A percentile compares a stretch with the other conserved stretches of the same genome.
These are phyloP conservation scores for Ajuga chamaepitys DNA, from an alignment of 257 asterid species.

Conservation along the genomic window DNA sequence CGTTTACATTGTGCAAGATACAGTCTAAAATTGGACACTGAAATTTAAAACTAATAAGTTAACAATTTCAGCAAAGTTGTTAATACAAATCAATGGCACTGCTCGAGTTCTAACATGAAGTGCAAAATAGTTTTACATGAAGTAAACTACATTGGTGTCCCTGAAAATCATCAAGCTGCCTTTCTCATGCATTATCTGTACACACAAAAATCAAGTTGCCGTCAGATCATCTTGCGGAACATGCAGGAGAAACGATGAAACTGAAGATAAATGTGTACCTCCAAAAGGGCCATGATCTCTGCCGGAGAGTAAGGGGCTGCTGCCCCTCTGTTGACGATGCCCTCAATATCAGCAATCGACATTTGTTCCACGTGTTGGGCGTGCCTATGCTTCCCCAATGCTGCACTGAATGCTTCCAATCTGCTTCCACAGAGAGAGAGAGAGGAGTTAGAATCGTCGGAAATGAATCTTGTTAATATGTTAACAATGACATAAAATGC, in stretches of 20 bases:
- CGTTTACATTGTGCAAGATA: too few species aligned
- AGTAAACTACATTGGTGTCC: constrained; percentile 44
- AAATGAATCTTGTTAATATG: constrained; percentile 2
- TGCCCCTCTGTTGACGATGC: constrained; percentile 59
- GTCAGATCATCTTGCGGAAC: background rate
- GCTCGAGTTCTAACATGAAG: background rate
- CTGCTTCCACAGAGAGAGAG: constrained; percentile 25
- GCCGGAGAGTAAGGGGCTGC: constrained; percentile 46
- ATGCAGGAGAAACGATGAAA: too few species aligned
- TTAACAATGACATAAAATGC: background rate
- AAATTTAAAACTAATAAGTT: background rate
- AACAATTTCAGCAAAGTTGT: too few species aligned
- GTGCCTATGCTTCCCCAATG: constrained; percentile 64
- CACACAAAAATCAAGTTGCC: background rate
- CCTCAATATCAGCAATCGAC: constrained; percentile 61
- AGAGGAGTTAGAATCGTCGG: background rate
- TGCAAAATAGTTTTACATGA: constrained; percentile 25
- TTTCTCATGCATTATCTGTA: constrained; percentile 61
- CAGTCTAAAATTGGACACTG: background rate
- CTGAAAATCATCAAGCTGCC: constrained; percentile 40
- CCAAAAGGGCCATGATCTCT: constrained; percentile 58
- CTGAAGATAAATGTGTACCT: too few species aligned
- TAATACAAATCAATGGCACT: background rate
- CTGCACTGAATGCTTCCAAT: constrained; percentile 57
- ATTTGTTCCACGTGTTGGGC: constrained; percentile 68